Evolutionary conservation across 139 green algal species (phyloP), one percentile per base, ranked within the genome.

Genomic region (Volvox africanus): DNA sequence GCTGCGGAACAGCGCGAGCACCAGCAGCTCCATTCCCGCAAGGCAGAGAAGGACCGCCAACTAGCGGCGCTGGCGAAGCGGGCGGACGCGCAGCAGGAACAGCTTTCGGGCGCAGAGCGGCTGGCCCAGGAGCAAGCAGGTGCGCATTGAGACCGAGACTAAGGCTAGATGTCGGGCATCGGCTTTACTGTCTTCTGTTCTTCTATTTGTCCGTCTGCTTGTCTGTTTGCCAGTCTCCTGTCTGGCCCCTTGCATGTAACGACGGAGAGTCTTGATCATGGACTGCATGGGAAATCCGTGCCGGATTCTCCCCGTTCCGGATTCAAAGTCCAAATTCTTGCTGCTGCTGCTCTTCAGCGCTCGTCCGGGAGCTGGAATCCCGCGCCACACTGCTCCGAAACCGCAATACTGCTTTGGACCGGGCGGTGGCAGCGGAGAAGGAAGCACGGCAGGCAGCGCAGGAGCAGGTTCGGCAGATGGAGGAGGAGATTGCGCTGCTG

Each of bases 401-500:
- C 69, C 85, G 85, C 85, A 89, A 89, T 71, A 11, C 69, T n/a
- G 37, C 71, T 12, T 71, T 89, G 17, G 85, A 89, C 37, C 26
- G n/a, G 26, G 85, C 85, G 1, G 65, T 89, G 26, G 69, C 69
- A 30, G n/a, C 85, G 18, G 85, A 89, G 85, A 71, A 73, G 85
- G 85, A 80, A 16, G 85, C 85, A 21, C 44, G 69, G n/a, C 69
- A 82, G 69, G 69, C 85, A 68, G 85, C 85, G 0, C 69, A 89
- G 69, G 85, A 89, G 65, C 85, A 89, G 85, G 85, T 82, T 14
- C 85, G 85, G 18, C 71, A 89, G 28, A 80, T 89, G 69, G 85
- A 89, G 85, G 85, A 89, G 85, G 85, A 89, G n/a, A 82, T 89
- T 13, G 36, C 85, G 19, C 44, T 89, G 69, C 85, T 89, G n/a